phyloP scores from a whole-genome alignment of 2,329 filamentous ascomycete genomes.

The Colletotrichum godetiae region DNA sequence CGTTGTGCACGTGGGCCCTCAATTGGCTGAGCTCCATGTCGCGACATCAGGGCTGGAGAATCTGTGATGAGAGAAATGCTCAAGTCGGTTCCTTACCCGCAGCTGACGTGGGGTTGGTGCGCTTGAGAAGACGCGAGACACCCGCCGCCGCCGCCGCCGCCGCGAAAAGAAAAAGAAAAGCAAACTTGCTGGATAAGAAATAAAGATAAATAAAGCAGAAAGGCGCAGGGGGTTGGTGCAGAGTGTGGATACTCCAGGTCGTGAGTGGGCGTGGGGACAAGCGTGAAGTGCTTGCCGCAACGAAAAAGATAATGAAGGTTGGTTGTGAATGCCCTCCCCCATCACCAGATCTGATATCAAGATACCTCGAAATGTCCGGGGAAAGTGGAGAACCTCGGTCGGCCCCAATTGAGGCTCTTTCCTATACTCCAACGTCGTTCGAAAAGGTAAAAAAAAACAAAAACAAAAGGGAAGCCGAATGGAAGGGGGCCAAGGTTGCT shows the following conservation, averaged over 20 bases:
- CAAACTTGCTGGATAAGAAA: not conserved
- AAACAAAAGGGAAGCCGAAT: constrained; percentile 2
- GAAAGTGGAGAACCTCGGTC: constrained; percentile 12
- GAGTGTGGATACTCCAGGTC: not conserved
- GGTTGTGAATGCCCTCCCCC: not conserved
- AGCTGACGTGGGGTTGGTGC: constrained; percentile 29
- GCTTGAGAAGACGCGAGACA: constrained; percentile 17
- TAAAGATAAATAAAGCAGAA: not conserved
- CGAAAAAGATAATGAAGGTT: constrained; percentile 10
- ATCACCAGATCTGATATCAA: constrained; percentile 24
- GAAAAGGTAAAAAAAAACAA: not conserved
- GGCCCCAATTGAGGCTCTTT: constrained; percentile 22
- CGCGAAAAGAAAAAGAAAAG: not conserved
- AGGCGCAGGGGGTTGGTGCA: not conserved
- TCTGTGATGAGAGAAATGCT: not conserved
- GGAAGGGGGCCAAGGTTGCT: constrained; percentile 15
- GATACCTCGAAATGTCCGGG: not conserved
- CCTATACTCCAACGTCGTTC: not conserved
- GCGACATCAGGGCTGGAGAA: not conserved
- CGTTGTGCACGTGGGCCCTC: constrained; percentile 40
- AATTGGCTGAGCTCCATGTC: constrained; percentile 37
- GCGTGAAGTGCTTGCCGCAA: not conserved
- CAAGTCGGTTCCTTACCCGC: not conserved
- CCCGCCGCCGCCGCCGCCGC: not conserved
- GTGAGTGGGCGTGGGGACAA: constrained; percentile 9